phyloP scores from a whole-genome alignment of 2,329 filamentous ascomycete genomes.

The Ophiostoma pallidulum region DNA sequence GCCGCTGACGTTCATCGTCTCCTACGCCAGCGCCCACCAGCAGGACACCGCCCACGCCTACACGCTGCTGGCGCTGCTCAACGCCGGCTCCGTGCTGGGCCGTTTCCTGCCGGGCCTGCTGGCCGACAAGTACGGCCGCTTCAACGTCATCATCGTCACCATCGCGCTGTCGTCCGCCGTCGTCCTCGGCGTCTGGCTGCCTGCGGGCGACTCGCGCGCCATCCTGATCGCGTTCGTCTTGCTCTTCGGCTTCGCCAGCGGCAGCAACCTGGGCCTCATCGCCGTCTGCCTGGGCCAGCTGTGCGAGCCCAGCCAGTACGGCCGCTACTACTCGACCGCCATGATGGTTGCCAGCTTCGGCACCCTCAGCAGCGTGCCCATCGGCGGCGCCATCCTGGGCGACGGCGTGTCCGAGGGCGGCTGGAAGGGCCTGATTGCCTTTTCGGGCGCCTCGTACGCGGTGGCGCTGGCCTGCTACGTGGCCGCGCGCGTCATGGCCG shows the following conservation, averaged over 20 bases:
- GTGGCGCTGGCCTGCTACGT: constrained; percentile 26
- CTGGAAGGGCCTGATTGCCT: constrained; percentile 31
- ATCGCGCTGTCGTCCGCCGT: constrained; percentile 46
- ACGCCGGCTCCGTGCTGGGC: constrained; percentile 67
- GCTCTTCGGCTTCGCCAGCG: constrained; percentile 70
- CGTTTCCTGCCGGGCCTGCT: constrained; percentile 66
- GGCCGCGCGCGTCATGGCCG: constrained; percentile 26
- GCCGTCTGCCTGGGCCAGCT: constrained; percentile 78
- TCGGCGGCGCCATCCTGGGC: constrained; percentile 32
- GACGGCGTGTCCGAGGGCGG: constrained; percentile 22
- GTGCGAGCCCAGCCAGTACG: constrained; percentile 60
- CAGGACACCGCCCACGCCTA: constrained; percentile 54
- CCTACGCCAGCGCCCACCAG: constrained; percentile 56
- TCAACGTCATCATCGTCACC: constrained; percentile 68
- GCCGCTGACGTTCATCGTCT: constrained; percentile 67
- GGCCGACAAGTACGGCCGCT: constrained; percentile 68
- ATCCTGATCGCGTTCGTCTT: constrained; percentile 59
- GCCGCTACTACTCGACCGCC: constrained; percentile 61
- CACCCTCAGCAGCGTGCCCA: constrained; percentile 39
- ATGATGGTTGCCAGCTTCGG: constrained; percentile 72
- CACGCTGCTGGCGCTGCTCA: constrained; percentile 70
- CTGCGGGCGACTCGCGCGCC: constrained; percentile 39
- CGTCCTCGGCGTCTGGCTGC: constrained; percentile 64
- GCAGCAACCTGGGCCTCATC: constrained; percentile 67
- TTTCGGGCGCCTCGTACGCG: constrained; percentile 29